Evolutionary conservation across 2,329 filamentous ascomycete genomes (phyloP).

Genomic region (Alternaria sp.): DNA sequence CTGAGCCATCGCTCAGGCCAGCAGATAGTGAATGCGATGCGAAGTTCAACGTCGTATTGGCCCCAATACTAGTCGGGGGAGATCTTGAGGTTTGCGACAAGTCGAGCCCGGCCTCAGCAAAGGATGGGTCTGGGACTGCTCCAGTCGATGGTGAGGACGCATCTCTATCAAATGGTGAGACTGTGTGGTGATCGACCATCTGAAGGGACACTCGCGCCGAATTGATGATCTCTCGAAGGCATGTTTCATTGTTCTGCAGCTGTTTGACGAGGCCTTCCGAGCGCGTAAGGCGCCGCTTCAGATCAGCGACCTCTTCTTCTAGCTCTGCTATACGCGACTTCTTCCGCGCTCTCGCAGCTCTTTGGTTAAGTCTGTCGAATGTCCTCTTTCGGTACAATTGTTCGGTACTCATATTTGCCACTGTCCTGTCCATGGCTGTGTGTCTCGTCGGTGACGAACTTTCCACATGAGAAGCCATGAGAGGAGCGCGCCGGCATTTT

Average conservation of each 20-base stretch:
- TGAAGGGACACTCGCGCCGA: conserved; percentile 9
- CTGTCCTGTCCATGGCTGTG: conserved; percentile 10
- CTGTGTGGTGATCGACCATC: background rate
- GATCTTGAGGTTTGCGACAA: background rate
- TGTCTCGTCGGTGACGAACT: background rate
- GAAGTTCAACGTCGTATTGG: background rate
- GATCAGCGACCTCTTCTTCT: conserved; percentile 10
- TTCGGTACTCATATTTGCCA: conserved; percentile 14
- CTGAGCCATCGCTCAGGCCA: background rate
- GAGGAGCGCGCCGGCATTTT: background rate
- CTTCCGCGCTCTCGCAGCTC: conserved; percentile 7
- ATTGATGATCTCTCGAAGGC: conserved; percentile 9
- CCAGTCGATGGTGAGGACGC: background rate
- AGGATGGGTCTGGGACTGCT: background rate
- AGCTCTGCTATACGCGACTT: conserved; percentile 7
- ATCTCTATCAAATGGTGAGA: background rate
- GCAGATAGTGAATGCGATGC: background rate
- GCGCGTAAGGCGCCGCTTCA: conserved; percentile 3
- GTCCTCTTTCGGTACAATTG: conserved; percentile 16
- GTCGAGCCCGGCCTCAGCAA: background rate
- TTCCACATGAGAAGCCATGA: background rate
- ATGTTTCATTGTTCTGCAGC: conserved; percentile 3
- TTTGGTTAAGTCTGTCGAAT: conserved; percentile 14
- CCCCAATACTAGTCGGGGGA: background rate
- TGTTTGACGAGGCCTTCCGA: conserved; percentile 9